Conservation (phyloP, 2,329 filamentous ascomycete species). For the Drechslerella stenobrocha region DNA sequence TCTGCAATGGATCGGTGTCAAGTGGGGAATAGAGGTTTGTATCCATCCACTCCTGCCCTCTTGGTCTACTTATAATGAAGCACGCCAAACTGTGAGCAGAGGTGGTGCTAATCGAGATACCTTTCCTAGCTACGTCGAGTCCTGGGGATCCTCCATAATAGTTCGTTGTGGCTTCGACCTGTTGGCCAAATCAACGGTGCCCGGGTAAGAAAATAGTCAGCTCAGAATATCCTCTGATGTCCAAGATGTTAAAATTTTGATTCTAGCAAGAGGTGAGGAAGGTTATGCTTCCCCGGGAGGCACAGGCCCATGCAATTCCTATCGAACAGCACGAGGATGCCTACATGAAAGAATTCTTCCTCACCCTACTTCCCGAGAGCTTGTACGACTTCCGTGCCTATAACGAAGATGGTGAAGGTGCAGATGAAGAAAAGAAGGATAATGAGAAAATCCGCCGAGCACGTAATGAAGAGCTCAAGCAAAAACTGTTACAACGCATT, state of each 20-base stretch:
- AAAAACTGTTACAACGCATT: slow-evolving; percentile 61
- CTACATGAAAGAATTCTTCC: slow-evolving; percentile 47
- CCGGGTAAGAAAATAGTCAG: slow-evolving; percentile 9
- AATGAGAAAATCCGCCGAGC: slow-evolving; percentile 40
- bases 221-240: not conserved
- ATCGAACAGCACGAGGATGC: slow-evolving; percentile 12
- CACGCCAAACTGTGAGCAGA: no score
- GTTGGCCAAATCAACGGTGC: slow-evolving; percentile 24
- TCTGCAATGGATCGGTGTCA: slow-evolving; percentile 62
- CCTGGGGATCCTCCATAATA: slow-evolving; percentile 19
- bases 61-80: not conserved
- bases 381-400: slow-evolving; percentile 47
- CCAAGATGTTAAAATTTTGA: not conserved
- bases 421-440: slow-evolving; percentile 50
- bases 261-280: slow-evolving; percentile 36
- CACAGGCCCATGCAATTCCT: not conserved
- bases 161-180: slow-evolving; percentile 24
- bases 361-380: slow-evolving; percentile 36
- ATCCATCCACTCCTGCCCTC: no score
- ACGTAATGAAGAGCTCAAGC: slow-evolving; percentile 56
- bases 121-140: slow-evolving; percentile 24
- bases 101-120: not conserved
- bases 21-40: slow-evolving; percentile 59
- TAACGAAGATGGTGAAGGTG: slow-evolving; percentile 55
- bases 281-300: slow-evolving; percentile 20